Conservation (phyloP, 2,329 filamentous ascomycete species). For the Juglanconis oblonga region DNA sequence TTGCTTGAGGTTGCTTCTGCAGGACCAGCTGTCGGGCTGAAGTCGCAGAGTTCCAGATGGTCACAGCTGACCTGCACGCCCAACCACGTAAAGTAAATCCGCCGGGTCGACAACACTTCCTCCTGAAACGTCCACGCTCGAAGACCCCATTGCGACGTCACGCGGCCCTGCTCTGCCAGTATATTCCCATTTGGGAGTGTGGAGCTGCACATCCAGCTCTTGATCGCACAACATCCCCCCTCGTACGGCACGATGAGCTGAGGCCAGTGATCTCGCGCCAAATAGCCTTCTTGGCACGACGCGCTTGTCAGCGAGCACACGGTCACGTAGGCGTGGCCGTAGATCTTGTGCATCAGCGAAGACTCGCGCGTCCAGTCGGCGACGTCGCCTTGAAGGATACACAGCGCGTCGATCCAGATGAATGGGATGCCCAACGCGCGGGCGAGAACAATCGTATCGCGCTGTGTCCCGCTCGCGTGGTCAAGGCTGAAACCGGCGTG, state of each 20-base stretch:
- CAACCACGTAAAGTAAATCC: neutral
- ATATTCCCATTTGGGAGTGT: neutral
- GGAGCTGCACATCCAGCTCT: neutral
- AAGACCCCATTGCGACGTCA: neutral
- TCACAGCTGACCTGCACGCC: neutral
- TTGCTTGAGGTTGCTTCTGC: neutral
- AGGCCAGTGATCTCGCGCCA: neutral
- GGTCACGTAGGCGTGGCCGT: neutral
- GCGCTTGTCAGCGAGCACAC: neutral
- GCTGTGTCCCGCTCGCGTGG: neutral
- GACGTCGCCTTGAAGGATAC: constrained; percentile 12
- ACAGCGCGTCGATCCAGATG: constrained; percentile 19
- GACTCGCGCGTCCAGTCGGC: constrained; percentile 21
- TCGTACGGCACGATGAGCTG: neutral
- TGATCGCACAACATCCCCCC: neutral
- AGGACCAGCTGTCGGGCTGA: neutral
- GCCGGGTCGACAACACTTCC: neutral
- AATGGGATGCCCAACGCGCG: constrained; percentile 10
- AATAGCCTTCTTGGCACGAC: neutral
- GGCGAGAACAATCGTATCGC: neutral
- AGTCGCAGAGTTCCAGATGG: neutral
- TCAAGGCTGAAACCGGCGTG: neutral
- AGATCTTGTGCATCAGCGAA: neutral
- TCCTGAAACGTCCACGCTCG: neutral
- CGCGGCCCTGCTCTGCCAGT: neutral